Percentiles rank a stretch among this genome's conserved stretches.
phyloP scores from a whole-genome alignment of 2,329 filamentous ascomycete species.

The Tolypocladium tundrense region DNA sequence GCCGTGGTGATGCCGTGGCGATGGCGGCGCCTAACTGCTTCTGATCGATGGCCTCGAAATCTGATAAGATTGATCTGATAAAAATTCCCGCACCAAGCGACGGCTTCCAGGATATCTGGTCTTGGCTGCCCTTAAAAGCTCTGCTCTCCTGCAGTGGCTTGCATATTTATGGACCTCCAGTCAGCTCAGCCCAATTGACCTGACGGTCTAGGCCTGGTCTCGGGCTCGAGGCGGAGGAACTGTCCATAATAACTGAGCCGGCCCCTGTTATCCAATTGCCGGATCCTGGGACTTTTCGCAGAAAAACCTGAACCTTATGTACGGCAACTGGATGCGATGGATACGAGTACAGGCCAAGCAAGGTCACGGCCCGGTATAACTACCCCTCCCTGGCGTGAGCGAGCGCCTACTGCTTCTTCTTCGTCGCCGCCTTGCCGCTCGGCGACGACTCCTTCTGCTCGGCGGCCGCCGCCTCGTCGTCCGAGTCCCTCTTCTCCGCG shows the following conservation, averaged over 20 bases:
- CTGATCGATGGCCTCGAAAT: not conserved
- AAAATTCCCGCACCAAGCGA: constrained; percentile 1
- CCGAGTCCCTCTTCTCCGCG: constrained; percentile 83
- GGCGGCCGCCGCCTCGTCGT: constrained; percentile 62
- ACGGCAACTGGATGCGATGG: not conserved
- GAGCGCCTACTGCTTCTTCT: constrained; percentile 24
- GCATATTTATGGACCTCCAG: not conserved
- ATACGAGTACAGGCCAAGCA: not conserved
- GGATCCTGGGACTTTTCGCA: not conserved
- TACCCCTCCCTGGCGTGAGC: not conserved
- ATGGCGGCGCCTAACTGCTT: not conserved
- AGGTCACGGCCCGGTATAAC: not conserved
- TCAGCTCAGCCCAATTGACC: not conserved
- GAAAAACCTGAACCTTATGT: not conserved
- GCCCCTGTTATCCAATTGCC: not conserved
- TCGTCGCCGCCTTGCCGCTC: constrained; percentile 15
- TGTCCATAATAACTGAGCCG: not conserved
- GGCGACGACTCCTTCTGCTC: constrained; percentile 17
- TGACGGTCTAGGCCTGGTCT: not conserved
- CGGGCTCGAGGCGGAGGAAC: not conserved
- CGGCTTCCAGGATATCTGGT: not conserved
- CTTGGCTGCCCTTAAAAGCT: not conserved
- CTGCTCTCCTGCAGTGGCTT: not conserved
- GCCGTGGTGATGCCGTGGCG: not conserved
- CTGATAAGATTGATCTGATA: constrained; percentile 5